Base-by-base conservation (phyloP, 1,284 basidiomycete species). In the Papiliotrema nemorosa region DNA sequence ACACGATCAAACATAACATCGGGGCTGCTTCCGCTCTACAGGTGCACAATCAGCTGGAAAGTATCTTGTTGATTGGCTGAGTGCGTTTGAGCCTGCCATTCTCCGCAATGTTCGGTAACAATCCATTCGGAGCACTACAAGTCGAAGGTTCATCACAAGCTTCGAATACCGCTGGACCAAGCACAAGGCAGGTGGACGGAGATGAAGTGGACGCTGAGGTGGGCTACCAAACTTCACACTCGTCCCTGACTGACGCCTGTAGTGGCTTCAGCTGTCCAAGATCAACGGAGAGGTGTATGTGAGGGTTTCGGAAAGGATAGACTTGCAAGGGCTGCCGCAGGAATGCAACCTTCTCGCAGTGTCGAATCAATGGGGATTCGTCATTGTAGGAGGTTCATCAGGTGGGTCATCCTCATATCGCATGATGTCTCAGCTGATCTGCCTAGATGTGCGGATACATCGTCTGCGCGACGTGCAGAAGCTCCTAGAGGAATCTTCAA, bases 261-360 rank as follows among this genome's bases (percentile, higher is more conserved):
- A 76, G 74, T 76, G 73, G 73, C 55, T 76, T n/a, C 55, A 61
- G 39, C 64, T 76, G 7, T 60, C 67, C 55, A 73, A 70, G 53
- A 67, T 72, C 3, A 71, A 72, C 36, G 60, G 70, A 40, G 75
- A 75, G 55, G 68, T 71, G n/a, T 60, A 68, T 34, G 73, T 75
- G 5, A 57, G 69, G 18, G 69, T 75, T 0, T 47, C 62, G 1
- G 69, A 71, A 33, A 66, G 57, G 40, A 57, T 70, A 18, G 58
- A 68, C 3, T 57, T 76, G 5, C 58, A 64, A 3, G 59, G 59
- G 1, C 54, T 76, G 20, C 74, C 74, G 12, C 53, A 58, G 37
- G 67, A 70, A 43, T 69, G 66, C 50, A 70, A 68, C 46, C 62
- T 78, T 51, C 60, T 78, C 49, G 74, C 71, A 1, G 61, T 78